These are phyloP conservation scores for Acacia pycnantha DNA, from an alignment of 331 rosid species.

Conservation along the genomic window DNA sequence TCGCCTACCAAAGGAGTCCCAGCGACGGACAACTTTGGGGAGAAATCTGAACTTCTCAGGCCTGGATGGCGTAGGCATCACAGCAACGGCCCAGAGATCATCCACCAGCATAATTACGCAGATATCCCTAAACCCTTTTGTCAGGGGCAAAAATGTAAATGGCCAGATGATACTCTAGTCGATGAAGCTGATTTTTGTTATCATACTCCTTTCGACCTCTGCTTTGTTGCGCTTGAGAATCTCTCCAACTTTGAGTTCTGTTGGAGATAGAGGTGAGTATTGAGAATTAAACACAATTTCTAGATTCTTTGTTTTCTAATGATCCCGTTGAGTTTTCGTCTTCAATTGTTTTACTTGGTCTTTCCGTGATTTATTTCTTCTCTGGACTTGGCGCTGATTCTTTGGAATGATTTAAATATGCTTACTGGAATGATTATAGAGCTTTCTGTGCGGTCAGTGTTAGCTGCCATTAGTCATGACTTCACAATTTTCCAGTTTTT, in stretches of 20 bases:
- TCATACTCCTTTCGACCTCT: neutral
- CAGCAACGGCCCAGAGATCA: neutral
- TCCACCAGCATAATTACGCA: neutral
- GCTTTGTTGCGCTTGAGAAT: neutral
- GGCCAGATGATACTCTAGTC: neutral
- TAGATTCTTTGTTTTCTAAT: neutral
- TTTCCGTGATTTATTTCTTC: neutral
- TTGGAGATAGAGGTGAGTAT: neutral
- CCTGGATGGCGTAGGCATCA: too few species aligned
- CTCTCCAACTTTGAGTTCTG: neutral
- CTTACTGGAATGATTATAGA: neutral
- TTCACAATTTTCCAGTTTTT: neutral
- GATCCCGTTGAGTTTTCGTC: neutral
- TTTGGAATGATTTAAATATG: neutral
- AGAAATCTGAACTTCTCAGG: too few species aligned
- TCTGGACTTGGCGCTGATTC: neutral
- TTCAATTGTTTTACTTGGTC: neutral
- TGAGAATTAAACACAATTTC: neutral
- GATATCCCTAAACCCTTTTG: neutral
- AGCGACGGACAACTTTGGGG: too few species aligned
- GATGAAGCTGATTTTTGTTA: neutral
- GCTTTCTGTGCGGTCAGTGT: neutral
- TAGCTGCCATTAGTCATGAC: neutral
- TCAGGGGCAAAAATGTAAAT: constrained; percentile 2
- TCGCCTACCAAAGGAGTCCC: too few species aligned